phyloP scores from a whole-genome alignment of 1,284 basidiomycete species.

The Cutaneotrichosporon cavernicola region DNA sequence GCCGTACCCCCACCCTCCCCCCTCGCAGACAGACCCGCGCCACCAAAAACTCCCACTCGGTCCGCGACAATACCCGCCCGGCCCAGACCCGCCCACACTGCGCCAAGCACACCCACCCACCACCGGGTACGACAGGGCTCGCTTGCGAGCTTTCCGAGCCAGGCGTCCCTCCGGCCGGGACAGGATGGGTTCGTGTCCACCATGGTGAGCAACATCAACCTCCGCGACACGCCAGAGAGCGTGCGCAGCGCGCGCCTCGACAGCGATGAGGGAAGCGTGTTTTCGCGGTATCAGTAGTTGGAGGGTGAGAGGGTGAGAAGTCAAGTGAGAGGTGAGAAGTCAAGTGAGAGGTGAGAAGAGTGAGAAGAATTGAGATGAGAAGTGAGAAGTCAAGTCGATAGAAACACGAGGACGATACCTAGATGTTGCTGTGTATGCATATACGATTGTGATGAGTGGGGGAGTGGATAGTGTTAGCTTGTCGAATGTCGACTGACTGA shows the following conservation, averaged over 20 bases:
- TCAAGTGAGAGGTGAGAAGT: too few species aligned
- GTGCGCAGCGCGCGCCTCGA: background rate
- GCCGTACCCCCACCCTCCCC: background rate
- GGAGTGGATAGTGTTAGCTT: too few species aligned
- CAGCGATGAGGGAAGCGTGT: background rate
- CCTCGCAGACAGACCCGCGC: background rate
- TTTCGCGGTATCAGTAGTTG: background rate
- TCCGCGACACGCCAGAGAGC: slow-evolving; percentile 3
- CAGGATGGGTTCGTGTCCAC: slow-evolving; percentile 3
- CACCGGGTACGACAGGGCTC: background rate
- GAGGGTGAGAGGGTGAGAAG: too few species aligned
- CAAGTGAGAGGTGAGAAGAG: too few species aligned
- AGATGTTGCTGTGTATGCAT: too few species aligned
- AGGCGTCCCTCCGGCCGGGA: background rate
- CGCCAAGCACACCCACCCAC: background rate
- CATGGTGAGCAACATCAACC: slow-evolving; percentile 2
- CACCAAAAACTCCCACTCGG: background rate
- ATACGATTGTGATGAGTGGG: too few species aligned
- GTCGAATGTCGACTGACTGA: too few species aligned
- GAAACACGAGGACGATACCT: too few species aligned
- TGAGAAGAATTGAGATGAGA: too few species aligned
- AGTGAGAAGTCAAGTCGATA: too few species aligned
- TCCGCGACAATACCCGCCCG: background rate
- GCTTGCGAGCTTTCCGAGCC: background rate
- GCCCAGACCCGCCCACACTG: background rate